Conservation (phyloP, 2,329 filamentous ascomycete species). For the Pseudogymnoascus sp. region DNA sequence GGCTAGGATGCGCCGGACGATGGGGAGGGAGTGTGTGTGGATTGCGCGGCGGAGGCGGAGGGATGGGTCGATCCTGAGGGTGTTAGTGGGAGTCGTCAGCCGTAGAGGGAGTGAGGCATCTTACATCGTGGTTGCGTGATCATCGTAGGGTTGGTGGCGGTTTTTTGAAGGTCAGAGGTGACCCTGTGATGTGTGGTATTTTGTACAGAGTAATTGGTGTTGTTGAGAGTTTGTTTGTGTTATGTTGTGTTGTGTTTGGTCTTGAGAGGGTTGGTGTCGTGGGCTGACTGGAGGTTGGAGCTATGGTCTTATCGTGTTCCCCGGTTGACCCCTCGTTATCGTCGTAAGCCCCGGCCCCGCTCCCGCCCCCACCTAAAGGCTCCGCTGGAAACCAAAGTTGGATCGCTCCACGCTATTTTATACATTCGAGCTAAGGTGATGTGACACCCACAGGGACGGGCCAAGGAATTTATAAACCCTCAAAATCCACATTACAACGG, state of each 20-base stretch:
- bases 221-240: neutral
- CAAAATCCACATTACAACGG: neutral
- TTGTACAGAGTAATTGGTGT: neutral
- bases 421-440: neutral
- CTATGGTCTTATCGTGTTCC: neutral
- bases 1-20: conserved; percentile 68
- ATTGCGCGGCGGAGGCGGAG: conserved; percentile 77
- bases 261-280: neutral
- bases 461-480: neutral
- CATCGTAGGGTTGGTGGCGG: neutral
- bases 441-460: neutral
- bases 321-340: neutral
- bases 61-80: conserved; percentile 64
- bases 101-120: neutral
- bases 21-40: conserved; percentile 56
- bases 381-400: neutral
- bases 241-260: neutral
- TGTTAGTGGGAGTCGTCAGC: neutral
- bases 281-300: neutral
- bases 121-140: neutral
- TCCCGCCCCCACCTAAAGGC: neutral
- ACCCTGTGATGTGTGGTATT: neutral
- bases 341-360: neutral
- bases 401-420: neutral
- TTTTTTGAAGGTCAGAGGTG: neutral